Evolutionary conservation across 83 land plant species (phyloP).

Genomic region (Isoetes engelmannii): DNA sequence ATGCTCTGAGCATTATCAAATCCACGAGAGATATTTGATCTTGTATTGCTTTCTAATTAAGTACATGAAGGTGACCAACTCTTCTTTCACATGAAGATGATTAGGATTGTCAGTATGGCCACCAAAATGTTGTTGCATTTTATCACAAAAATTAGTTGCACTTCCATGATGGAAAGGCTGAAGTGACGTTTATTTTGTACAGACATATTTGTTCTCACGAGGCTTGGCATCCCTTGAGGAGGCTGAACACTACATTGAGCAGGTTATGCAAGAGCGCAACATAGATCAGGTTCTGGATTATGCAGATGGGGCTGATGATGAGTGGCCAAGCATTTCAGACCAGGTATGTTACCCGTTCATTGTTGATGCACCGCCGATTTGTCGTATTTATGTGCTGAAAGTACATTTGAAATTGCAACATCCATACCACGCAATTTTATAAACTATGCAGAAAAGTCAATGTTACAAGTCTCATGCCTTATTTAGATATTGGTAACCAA

Average conservation of each 20-base stretch:
- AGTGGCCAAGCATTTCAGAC: neutral
- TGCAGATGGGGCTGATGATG: conserved; percentile 27
- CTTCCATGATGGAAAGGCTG: neutral
- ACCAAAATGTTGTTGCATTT: neutral
- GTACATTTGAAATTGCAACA: neutral
- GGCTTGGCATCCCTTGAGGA: conserved; percentile 66
- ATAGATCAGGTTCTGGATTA: conserved; percentile 66
- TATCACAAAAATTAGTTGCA: neutral
- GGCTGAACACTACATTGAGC: conserved; percentile 59
- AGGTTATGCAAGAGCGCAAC: conserved; percentile 54
- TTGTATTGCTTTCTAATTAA: neutral
- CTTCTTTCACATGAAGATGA: neutral
- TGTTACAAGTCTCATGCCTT: neutral
- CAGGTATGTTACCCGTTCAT: conserved; percentile 2
- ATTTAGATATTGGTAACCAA: neutral
- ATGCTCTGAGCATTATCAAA: neutral
- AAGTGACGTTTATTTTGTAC: conserved; percentile 12
- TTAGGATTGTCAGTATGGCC: neutral
- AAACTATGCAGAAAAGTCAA: neutral
- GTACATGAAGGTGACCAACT: neutral
- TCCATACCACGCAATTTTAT: neutral
- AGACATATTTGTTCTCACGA: conserved; percentile 70
- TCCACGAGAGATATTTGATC: neutral
- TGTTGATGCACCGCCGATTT: neutral
- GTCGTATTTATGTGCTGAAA: neutral